Conservation (phyloP, 371 early-diverging fungal genomes). For the Apophysomyces trapeziformis region DNA sequence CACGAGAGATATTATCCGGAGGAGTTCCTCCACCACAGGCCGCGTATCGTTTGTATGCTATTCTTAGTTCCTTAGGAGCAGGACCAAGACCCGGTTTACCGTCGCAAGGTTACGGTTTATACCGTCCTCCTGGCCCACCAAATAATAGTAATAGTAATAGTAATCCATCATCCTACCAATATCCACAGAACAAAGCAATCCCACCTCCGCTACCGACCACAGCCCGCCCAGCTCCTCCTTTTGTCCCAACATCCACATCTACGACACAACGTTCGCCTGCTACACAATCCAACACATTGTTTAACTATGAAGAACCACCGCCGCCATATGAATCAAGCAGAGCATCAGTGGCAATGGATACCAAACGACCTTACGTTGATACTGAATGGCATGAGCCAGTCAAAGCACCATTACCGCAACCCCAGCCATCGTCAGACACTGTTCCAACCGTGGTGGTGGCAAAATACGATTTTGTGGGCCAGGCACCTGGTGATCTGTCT, state of each 20-base stretch:
- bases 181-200: no score
- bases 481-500: constrained; percentile 68
- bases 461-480: constrained; percentile 69
- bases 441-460: constrained; percentile 59
- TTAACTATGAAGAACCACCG: constrained; percentile 20
- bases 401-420: background rate
- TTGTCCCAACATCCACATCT: constrained; percentile 11
- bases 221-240: background rate
- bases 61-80: constrained; percentile 33
- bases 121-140: no score
- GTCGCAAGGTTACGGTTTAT: background rate
- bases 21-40: constrained; percentile 26
- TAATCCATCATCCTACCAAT: no score
- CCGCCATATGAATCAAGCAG: constrained; percentile 14
- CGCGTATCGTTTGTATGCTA: constrained; percentile 35
- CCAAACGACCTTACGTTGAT: background rate
- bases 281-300: background rate
- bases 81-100: constrained; percentile 29
- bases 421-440: background rate
- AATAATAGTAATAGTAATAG: no score
- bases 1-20: constrained; percentile 40
- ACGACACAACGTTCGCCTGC: background rate
- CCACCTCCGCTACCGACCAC: constrained; percentile 2
- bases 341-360: constrained; percentile 10
- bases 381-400: background rate